Percentiles rank a stretch among this genome's conserved stretches.
Conservation (phyloP, 108 stramenopile species). For the Cylindrotheca closterium region DNA sequence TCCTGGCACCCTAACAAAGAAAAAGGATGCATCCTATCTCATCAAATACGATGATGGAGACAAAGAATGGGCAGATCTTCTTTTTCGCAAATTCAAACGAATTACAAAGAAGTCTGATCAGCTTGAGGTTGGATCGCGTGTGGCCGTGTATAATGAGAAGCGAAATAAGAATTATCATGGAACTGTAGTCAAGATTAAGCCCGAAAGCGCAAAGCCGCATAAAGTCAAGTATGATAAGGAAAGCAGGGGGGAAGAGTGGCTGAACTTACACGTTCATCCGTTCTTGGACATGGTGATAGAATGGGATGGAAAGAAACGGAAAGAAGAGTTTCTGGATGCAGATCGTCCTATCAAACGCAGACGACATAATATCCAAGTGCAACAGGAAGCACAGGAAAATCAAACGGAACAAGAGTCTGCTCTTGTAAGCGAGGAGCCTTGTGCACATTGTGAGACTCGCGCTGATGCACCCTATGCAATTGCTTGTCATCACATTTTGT, state of each 20-base stretch:
- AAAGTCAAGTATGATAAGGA: too few relatives aligned
- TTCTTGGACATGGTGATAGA: constrained; percentile 9
- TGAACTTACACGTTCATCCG: constrained; percentile 6
- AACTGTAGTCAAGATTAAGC: not conserved
- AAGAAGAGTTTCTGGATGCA: too few relatives aligned
- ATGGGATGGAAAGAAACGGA: too few relatives aligned
- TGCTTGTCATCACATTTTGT: too few relatives aligned
- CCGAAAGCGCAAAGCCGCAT: not conserved
- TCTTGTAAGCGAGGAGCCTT: too few relatives aligned
- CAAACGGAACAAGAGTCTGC: too few relatives aligned
- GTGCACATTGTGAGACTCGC: too few relatives aligned
- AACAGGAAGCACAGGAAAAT: too few relatives aligned
- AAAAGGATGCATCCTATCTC: not conserved
- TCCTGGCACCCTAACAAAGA: constrained; percentile 1
- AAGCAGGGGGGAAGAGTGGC: not conserved
- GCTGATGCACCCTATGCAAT: too few relatives aligned
- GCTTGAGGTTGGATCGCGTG: constrained; percentile 2
- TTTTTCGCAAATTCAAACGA: not conserved
- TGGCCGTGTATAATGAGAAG: not conserved
- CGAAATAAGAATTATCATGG: not conserved
- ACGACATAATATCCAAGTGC: too few relatives aligned
- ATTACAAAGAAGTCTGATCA: not conserved
- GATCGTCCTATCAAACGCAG: too few relatives aligned
- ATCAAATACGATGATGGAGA: constrained; percentile 10
- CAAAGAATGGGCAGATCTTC: constrained; percentile 1